Conservation (phyloP, 495 filamentous ascomycete species). For the Halenospora varia region DNA sequence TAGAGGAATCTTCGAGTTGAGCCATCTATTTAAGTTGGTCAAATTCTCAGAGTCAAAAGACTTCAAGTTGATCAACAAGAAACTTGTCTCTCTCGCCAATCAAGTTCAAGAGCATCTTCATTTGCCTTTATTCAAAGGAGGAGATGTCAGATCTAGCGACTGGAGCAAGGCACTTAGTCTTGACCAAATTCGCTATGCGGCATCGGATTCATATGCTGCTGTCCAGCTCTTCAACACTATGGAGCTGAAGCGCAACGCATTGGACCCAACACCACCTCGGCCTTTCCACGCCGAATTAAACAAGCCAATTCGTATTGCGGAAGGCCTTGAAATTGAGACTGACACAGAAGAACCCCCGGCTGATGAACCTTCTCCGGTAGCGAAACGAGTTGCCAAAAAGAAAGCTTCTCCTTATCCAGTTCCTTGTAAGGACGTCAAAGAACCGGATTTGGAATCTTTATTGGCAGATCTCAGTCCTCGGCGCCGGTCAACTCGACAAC, state of each 20-base stretch:
- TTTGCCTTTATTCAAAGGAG: conserved; percentile 73
- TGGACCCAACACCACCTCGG: conserved; percentile 65
- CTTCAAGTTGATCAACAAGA: conserved; percentile 56
- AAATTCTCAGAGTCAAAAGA: conserved; percentile 49
- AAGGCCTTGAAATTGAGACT: conserved; percentile 30
- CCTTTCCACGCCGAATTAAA: conserved; percentile 64
- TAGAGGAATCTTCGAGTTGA: conserved; percentile 71
- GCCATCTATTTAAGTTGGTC: conserved; percentile 72
- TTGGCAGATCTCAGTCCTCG: background rate
- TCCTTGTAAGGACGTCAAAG: background rate
- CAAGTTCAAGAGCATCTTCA: conserved; percentile 69
- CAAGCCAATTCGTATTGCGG: conserved; percentile 50
- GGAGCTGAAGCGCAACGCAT: conserved; percentile 57
- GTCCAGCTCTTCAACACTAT: conserved; percentile 67
- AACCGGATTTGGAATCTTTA: background rate
- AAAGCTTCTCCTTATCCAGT: background rate
- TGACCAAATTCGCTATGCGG: conserved; percentile 76
- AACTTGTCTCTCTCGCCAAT: conserved; percentile 57
- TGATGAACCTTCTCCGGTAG: background rate
- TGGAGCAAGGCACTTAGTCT: conserved; percentile 61
- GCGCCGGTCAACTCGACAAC: no score
- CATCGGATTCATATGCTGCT: conserved; percentile 78
- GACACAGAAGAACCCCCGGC: no score
- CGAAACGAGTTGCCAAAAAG: background rate
- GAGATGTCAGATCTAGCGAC: conserved; percentile 61